phyloP scores from a whole-genome alignment of 805 yeast species.

The Candida loeiensis region DNA sequence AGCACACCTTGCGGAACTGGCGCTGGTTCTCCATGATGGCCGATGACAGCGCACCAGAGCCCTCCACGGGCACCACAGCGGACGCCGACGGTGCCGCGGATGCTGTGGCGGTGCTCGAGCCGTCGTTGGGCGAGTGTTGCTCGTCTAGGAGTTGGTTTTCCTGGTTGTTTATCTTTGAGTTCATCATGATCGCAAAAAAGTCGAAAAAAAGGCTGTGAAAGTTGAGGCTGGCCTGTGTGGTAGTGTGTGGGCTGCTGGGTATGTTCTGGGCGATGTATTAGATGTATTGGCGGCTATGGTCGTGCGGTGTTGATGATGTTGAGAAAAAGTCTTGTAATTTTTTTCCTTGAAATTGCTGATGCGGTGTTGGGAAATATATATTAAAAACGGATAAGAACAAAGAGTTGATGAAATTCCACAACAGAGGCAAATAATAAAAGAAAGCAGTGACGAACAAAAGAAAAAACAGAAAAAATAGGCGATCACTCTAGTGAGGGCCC shows the following conservation, averaged over 20 bases:
- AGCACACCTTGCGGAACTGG: conserved; percentile 32
- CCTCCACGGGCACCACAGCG: not conserved
- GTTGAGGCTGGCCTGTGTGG: not conserved
- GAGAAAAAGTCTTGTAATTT: conserved; percentile 6
- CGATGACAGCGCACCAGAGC: not conserved
- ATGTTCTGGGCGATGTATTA: not conserved
- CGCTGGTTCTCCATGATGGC: conserved; percentile 2
- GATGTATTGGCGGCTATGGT: not conserved
- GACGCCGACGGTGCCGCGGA: conserved; percentile 17
- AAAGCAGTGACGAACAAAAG: conserved; percentile 9
- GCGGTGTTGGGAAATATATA: conserved; percentile 6
- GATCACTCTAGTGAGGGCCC: too few relatives aligned
- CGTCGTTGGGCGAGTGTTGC: not conserved
- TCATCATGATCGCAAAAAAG: conserved; percentile 4
- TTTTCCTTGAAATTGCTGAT: conserved; percentile 5
- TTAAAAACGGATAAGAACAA: conserved; percentile 7
- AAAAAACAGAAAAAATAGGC: not conserved
- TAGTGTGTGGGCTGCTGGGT: not conserved
- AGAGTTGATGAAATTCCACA: conserved; percentile 10
- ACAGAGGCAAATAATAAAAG: conserved; percentile 11
- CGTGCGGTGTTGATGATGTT: conserved; percentile 4
- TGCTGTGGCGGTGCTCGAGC: not conserved
- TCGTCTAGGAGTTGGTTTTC: conserved; percentile 6
- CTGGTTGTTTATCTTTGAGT: conserved; percentile 10
- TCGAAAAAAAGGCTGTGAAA: not conserved